phyloP scores from a whole-genome alignment of 2,329 filamentous ascomycete species.

The Botrytis porri region DNA sequence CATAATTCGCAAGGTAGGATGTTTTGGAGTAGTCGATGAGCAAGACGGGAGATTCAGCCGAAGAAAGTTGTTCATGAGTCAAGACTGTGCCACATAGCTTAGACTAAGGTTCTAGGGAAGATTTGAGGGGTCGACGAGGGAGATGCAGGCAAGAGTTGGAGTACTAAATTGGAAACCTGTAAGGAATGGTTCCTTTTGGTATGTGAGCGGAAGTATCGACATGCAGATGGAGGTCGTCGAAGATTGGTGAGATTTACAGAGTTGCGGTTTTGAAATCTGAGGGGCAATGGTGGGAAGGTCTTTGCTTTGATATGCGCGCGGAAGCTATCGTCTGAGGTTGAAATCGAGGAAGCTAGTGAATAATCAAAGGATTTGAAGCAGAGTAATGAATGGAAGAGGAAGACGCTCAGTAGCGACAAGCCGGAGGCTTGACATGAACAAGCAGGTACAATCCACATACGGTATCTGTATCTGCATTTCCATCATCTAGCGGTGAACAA shows the following conservation, averaged over 20 bases:
- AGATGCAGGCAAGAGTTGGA: neutral
- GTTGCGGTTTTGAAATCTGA: neutral
- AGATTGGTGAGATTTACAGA: neutral
- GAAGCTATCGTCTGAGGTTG: neutral
- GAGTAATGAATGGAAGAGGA: neutral
- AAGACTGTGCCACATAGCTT: neutral
- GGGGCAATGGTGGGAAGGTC: neutral
- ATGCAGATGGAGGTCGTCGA: neutral
- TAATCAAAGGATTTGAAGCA: neutral
- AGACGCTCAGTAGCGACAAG: neutral
- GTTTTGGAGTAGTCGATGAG: neutral
- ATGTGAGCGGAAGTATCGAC: neutral
- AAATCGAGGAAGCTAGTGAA: neutral
- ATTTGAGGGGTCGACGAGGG: neutral
- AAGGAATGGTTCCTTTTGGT: neutral
- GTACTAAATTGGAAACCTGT: neutral
- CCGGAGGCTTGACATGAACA: neutral
- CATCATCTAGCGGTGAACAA: slow-evolving; percentile 3
- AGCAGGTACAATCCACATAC: neutral
- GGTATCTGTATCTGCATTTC: neutral
- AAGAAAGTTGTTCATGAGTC: neutral
- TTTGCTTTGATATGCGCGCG: neutral
- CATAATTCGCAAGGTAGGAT: neutral
- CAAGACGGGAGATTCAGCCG: neutral
- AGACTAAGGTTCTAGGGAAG: neutral